Evolutionary conservation across 768 basidiomycete species (phyloP).

Genomic region (Mycena indigotica): DNA sequence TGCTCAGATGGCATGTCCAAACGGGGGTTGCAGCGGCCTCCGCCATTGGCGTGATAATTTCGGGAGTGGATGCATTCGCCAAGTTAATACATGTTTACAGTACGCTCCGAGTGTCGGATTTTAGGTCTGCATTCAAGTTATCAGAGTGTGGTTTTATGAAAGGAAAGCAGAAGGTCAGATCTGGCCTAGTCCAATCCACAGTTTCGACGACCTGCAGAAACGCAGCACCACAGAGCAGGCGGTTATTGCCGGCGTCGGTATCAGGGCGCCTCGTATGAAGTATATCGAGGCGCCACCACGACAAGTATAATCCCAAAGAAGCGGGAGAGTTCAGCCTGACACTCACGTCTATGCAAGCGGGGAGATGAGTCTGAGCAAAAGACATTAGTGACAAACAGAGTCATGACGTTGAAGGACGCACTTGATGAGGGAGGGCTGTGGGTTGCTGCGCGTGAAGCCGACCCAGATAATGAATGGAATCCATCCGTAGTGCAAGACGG

Average conservation of each 20-base stretch:
- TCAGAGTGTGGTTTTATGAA: conserved; percentile 15
- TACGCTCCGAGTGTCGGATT: not conserved
- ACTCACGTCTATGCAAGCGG: conserved; percentile 77
- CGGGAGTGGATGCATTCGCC: not conserved
- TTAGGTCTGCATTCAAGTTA: conserved; percentile 5
- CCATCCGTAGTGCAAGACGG: conserved; percentile 92
- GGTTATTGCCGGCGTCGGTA: conserved; percentile 47
- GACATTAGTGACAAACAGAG: conserved; percentile 13
- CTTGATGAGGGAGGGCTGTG: conserved; percentile 96
- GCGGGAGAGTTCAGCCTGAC: conserved; percentile 1
- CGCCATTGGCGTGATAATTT: no score
- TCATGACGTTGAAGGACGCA: conserved; percentile 43
- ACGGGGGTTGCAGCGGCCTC: no score
- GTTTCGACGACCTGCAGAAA: conserved; percentile 44
- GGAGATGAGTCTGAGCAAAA: conserved; percentile 74
- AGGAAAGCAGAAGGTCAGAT: conserved; percentile 63
- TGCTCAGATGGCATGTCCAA: not conserved
- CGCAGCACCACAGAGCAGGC: conserved; percentile 43
- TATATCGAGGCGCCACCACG: conserved; percentile 74
- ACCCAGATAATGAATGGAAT: conserved; percentile 96
- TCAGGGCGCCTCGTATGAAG: conserved; percentile 23
- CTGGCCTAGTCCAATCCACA: conserved; percentile 86
- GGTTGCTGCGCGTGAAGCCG: conserved; percentile 90
- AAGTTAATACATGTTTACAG: not conserved
- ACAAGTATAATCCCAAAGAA: conserved; percentile 58